Base-by-base conservation (phyloP, 2,329 filamentous ascomycete species). In the Lachnellula hyalina region DNA sequence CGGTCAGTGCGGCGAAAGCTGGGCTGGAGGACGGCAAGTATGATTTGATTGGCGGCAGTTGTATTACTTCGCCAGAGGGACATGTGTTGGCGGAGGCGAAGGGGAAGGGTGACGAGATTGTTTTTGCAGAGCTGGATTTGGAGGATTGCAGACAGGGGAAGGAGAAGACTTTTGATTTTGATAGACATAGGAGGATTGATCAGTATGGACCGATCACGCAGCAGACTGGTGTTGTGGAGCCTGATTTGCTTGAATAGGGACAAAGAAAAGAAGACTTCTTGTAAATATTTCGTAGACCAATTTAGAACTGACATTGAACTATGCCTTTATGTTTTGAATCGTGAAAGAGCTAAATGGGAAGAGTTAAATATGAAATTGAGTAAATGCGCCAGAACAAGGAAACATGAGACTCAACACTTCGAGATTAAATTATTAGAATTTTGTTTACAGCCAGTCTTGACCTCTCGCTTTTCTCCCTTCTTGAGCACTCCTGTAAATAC, bases 21-120 rank as follows among this genome's bases (percentile, higher is more conserved):
- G 78, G 78, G 4, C 57, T 74, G 5, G 78, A 81, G 60, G 77
- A 81, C 62, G 75, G 75, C n/a, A 72, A 74, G 56, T 75, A 72
- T 57, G 71, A 75, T 50, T 67, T 81, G 52, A 78, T 81, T 48
- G 77, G 68, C 6, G 77, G 76, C 5, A 77, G 73, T 52, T 71
- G 72, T 55, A 78, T 80, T 54, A 70, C 76, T 15, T 72, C 71
- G 53, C 77, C 77, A 0, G 71, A 78, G 52, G 78, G 78, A 6
- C 72, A 74, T 61, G 71, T 79, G 5, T 62, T 81, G n/a, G 77
- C 74, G 0, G 76, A 81, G 67, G 72, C 75, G 11, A 72, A 70
- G 60, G 76, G 73, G 2, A 75, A 72, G 38, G 72, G 58, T 9
- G 78, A 81, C 60, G 78, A 81, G 69, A 59, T 80, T 52, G 68